These are phyloP conservation scores for Arachis hypogaea DNA, from an alignment of 306 rosid genomes.

Conservation along the genomic window DNA sequence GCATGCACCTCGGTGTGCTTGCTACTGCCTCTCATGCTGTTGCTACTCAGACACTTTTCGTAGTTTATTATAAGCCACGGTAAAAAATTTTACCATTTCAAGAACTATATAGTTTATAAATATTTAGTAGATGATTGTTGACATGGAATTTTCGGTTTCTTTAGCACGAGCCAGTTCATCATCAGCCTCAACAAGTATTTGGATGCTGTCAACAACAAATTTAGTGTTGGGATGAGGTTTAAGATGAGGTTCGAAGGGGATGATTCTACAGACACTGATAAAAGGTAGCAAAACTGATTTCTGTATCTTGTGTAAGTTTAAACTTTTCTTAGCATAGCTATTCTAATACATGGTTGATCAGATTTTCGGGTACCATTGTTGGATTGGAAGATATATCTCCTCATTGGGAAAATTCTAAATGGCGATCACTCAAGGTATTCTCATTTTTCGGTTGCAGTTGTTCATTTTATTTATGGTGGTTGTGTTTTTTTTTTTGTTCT, in stretches of 20 bases:
- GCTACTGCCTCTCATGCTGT: conserved; percentile 98
- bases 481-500: conserved; percentile 21
- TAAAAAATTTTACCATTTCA: conserved; percentile 33
- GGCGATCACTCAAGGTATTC: conserved; percentile 88
- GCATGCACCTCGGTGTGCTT: conserved; percentile 97
- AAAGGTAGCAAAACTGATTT: conserved; percentile 60
- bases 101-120: background rate
- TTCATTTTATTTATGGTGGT: background rate
- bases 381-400: conserved; percentile 81
- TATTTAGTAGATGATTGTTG: conserved; percentile 16
- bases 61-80: conserved; percentile 93
- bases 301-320: conserved; percentile 1
- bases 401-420: conserved; percentile 72
- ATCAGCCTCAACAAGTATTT: conserved; percentile 69
- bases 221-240: conserved; percentile 75
- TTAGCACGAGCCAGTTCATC: conserved; percentile 84
- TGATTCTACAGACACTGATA: conserved; percentile 84
- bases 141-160: conserved; percentile 36
- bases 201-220: conserved; percentile 61
- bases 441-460: conserved; percentile 23
- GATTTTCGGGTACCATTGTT: conserved; percentile 89
- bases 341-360: conserved; percentile 45
- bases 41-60: conserved; percentile 72
- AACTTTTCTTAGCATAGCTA: conserved; percentile 25
- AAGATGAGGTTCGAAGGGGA: conserved; percentile 93